Percentiles rank a stretch among this genome's conserved stretches.
Evolutionary conservation across 2,329 filamentous ascomycete genomes (phyloP).

Genomic region (Pyricularia sp.): DNA sequence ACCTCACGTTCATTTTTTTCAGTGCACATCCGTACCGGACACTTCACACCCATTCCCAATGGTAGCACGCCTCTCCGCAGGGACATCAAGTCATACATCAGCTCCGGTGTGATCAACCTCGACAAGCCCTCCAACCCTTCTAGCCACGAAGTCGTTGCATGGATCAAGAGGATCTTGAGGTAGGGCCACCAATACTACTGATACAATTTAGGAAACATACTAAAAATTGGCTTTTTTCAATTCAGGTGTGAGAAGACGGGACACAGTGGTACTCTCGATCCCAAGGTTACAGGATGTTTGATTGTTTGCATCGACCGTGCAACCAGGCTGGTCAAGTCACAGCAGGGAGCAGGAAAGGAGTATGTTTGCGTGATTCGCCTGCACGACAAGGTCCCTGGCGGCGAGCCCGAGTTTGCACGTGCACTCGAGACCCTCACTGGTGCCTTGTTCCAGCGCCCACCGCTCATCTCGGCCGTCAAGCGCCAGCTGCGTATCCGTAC

Average conservation of each 20-base stretch:
- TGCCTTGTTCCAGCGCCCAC: conserved; percentile 93
- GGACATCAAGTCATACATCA: conserved; percentile 94
- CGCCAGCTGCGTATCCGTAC: conserved; percentile 96
- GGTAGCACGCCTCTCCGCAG: conserved; percentile 87
- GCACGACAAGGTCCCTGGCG: conserved; percentile 90
- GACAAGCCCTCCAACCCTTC: conserved; percentile 97
- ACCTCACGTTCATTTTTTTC: conserved; percentile 15
- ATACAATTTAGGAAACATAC: neutral
- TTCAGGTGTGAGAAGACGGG: conserved; percentile 85
- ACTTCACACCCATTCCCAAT: conserved; percentile 94
- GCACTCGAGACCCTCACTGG: conserved; percentile 94
- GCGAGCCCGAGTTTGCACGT: conserved; percentile 84
- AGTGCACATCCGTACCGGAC: conserved; percentile 89
- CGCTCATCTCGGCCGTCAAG: conserved; percentile 97
- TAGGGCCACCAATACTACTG: conserved; percentile 27
- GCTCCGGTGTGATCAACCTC: conserved; percentile 95
- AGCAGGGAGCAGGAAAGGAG: conserved; percentile 98
- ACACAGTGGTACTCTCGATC: conserved; percentile 95
- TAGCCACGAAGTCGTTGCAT: conserved; percentile 96
- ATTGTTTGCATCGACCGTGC: conserved; percentile 71
- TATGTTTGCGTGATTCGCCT: conserved; percentile 94
- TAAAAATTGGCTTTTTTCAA: neutral
- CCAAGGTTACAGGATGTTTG: conserved; percentile 65
- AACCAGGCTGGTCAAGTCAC: conserved; percentile 94
- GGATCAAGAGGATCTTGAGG: conserved; percentile 96